Conservation (phyloP, 495 filamentous ascomycete genomes). For the Glonium stellatum region DNA sequence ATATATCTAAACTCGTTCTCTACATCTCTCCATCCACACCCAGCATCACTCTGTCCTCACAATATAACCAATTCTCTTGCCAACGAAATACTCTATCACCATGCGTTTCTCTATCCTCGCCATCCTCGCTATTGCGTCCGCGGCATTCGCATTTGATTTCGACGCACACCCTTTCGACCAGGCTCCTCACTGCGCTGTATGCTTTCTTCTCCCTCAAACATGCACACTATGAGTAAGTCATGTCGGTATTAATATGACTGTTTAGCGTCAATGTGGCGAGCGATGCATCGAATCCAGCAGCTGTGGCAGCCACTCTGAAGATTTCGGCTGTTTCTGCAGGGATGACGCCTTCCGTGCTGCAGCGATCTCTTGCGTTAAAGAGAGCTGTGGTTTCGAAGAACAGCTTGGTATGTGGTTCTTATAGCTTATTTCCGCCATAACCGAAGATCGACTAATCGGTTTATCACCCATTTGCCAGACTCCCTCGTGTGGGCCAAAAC, state of each 20-base stretch:
- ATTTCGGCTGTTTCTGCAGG: not conserved
- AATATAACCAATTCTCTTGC: not conserved
- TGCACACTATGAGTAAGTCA: too few species aligned
- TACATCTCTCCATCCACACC: not conserved
- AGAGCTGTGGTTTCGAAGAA: not conserved
- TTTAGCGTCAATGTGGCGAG: not conserved
- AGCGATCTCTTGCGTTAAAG: not conserved
- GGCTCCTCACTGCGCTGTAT: not conserved
- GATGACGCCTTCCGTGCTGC: not conserved
- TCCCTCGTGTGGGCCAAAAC: too few species aligned
- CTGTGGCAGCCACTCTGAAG: not conserved
- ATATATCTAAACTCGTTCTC: not conserved
- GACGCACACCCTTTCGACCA: not conserved
- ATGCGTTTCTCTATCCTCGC: not conserved
- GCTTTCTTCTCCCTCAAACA: too few species aligned
- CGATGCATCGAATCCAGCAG: not conserved
- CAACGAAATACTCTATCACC: not conserved
- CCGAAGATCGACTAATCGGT: too few species aligned
- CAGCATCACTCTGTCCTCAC: not conserved
- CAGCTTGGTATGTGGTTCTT: not conserved
- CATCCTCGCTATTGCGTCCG: not conserved
- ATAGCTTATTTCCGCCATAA: too few species aligned
- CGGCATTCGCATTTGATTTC: not conserved
- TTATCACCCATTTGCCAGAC: too few species aligned
- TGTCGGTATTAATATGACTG: too few species aligned